Percentiles rank a stretch among this genome's conserved stretches.
phyloP scores from a whole-genome alignment of 371 early-diverging fungal genomes.

The Circinella umbellata region DNA sequence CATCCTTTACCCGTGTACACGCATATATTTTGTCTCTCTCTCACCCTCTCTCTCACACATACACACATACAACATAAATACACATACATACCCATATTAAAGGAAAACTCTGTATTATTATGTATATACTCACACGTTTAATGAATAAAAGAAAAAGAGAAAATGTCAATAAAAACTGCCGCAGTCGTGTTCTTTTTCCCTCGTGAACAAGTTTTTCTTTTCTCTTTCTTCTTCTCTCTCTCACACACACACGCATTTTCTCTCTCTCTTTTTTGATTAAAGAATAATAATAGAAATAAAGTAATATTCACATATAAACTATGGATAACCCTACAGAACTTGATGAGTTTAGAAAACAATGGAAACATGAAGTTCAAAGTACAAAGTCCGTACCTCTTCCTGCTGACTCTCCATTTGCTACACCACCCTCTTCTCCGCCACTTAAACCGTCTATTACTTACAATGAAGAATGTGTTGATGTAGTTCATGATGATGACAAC shows the following conservation, averaged over 20 bases:
- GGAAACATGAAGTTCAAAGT: slow-evolving; percentile 27
- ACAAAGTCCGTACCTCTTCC: slow-evolving; percentile 12
- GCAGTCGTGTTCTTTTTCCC: background rate
- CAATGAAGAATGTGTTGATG: background rate
- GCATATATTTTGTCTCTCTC: too few relatives aligned
- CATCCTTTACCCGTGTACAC: too few relatives aligned
- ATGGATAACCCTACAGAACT: slow-evolving; percentile 1
- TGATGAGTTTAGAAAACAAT: slow-evolving; percentile 31
- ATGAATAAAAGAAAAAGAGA: too few relatives aligned
- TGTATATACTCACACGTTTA: slow-evolving; percentile 3
- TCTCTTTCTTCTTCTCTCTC: background rate
- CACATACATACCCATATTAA: too few relatives aligned
- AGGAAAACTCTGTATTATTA: too few relatives aligned
- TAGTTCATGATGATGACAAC: background rate
- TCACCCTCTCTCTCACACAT: background rate
- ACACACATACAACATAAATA: background rate
- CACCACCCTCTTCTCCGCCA: slow-evolving; percentile 11
- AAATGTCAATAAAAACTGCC: background rate
- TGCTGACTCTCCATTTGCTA: slow-evolving; percentile 11
- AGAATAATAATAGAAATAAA: background rate
- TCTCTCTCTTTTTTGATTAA: background rate
- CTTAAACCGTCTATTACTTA: background rate
- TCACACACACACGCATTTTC: background rate
- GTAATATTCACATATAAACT: background rate
- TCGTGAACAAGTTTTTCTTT: slow-evolving; percentile 8